These are phyloP conservation scores for Caloboletus firmus DNA, from an alignment of 1,284 basidiomycete species.

Conservation along the genomic window DNA sequence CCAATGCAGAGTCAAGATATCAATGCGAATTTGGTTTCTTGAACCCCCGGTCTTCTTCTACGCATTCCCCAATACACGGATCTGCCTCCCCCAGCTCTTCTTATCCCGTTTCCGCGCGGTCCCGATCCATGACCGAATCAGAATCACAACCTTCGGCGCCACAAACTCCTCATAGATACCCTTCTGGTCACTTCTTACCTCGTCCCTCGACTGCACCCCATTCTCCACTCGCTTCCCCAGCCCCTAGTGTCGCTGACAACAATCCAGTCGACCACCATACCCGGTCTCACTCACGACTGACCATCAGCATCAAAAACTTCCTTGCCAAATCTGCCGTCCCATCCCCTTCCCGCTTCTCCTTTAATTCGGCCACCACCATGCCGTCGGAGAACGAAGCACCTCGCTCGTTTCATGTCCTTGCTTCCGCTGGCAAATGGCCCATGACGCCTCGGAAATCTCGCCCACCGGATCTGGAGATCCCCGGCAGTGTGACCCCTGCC, in stretches of 20 bases:
- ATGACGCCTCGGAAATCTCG: slow-evolving; percentile 20
- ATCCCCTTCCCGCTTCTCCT: slow-evolving; percentile 26
- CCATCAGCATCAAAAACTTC: slow-evolving; percentile 31
- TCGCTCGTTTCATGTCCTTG: slow-evolving; percentile 11
- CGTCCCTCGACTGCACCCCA: slow-evolving; percentile 20
- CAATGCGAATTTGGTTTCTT: slow-evolving; percentile 22
- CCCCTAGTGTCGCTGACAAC: not conserved
- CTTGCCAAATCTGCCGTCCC: slow-evolving; percentile 19
- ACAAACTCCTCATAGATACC: not conserved
- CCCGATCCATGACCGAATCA: slow-evolving; percentile 19
- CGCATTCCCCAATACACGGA: slow-evolving; percentile 12
- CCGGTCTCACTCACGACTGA: slow-evolving; percentile 23
- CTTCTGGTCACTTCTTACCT: not conserved
- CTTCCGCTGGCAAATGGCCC: slow-evolving; percentile 11
- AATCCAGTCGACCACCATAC: slow-evolving; percentile 11
- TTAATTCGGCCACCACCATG: slow-evolving; percentile 13
- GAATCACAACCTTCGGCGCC: slow-evolving; percentile 12
- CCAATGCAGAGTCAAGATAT: slow-evolving; percentile 11
- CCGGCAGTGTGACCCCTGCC: slow-evolving; percentile 8
- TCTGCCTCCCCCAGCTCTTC: slow-evolving; percentile 20
- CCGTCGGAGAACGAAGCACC: slow-evolving; percentile 14
- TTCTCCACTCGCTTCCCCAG: not conserved
- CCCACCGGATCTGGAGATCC: slow-evolving; percentile 27
- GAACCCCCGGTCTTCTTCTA: slow-evolving; percentile 5
- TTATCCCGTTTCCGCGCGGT: slow-evolving; percentile 13